phyloP scores from a whole-genome alignment of 306 rosid species.

The Alnus rubra region DNA sequence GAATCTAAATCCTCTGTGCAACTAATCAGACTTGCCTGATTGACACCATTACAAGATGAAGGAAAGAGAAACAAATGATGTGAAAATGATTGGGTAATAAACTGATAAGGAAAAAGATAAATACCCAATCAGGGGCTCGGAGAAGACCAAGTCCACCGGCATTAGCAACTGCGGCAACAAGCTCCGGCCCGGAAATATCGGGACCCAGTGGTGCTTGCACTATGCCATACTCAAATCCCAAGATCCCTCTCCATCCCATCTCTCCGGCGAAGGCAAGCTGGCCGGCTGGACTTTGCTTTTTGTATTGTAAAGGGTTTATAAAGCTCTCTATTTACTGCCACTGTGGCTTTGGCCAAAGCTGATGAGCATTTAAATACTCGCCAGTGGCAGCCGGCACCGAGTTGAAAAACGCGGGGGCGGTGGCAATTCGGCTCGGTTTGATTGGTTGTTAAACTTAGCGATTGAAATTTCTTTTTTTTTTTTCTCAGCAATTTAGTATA shows the following conservation, averaged over 20 bases:
- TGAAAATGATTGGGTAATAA: not conserved
- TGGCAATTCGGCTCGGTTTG: too few species aligned
- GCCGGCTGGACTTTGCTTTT: too few species aligned
- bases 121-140: slow-evolving; percentile 49
- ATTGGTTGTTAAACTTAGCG: too few species aligned
- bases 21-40: not conserved
- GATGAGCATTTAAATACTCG: too few species aligned
- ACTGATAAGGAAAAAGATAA: not conserved
- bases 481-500: too few species aligned
- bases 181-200: slow-evolving; percentile 51
- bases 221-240: slow-evolving; percentile 44
- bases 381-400: too few species aligned
- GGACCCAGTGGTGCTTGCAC: slow-evolving; percentile 60
- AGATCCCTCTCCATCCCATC: slow-evolving; percentile 45
- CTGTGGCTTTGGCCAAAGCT: too few species aligned
- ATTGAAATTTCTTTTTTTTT: too few species aligned
- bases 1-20: not conserved
- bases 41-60: not conserved
- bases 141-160: slow-evolving; percentile 55
- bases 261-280: not conserved
- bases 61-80: not conserved
- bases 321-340: too few species aligned
- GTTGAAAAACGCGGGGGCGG: too few species aligned
- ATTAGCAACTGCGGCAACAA: slow-evolving; percentile 54
- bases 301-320: too few species aligned